Percentiles rank a stretch among this genome's conserved stretches.
Evolutionary conservation across 148 eudicot species (phyloP).

Genomic region (Chenopodium berlandieri): DNA sequence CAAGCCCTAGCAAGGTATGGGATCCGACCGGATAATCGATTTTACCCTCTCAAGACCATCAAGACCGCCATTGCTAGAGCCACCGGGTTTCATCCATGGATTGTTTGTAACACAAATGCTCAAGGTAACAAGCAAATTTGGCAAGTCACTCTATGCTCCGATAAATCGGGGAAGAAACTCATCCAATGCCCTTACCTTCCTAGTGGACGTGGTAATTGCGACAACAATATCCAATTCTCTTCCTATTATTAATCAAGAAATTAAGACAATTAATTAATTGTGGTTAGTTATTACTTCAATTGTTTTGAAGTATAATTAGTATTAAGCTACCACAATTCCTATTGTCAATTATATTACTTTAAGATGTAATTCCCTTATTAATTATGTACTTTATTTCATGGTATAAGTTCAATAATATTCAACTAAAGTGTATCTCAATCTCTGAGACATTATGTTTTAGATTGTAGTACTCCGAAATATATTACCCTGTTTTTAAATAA

Average conservation of each 20-base stretch:
- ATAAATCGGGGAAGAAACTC: constrained; percentile 30
- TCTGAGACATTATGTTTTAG: too few species aligned
- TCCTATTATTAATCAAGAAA: constrained; percentile 26
- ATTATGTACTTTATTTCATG: neutral
- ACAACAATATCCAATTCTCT: constrained; percentile 36
- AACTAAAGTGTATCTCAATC: too few species aligned
- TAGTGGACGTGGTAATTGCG: constrained; percentile 32
- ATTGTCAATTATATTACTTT: neutral
- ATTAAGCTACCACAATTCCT: neutral
- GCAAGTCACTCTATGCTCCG: constrained; percentile 42
- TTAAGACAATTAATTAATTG: neutral
- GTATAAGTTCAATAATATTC: too few species aligned
- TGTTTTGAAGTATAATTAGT: neutral
- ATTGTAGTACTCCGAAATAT: too few species aligned
- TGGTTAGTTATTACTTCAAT: neutral
- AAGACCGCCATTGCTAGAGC: constrained; percentile 35
- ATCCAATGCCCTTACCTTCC: constrained; percentile 41
- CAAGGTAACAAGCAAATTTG: constrained; percentile 35
- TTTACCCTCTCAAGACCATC: constrained; percentile 33
- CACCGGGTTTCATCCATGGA: constrained; percentile 34
- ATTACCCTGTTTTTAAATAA: too few species aligned
- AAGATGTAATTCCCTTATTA: neutral
- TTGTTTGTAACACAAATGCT: constrained; percentile 37
- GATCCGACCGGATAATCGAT: constrained; percentile 35
- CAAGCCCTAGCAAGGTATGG: constrained; percentile 40